Evolutionary conservation across 257 asterid genomes (phyloP), one percentile per base, ranked within the genome.

Genomic region (Lavandula angustifolia): DNA sequence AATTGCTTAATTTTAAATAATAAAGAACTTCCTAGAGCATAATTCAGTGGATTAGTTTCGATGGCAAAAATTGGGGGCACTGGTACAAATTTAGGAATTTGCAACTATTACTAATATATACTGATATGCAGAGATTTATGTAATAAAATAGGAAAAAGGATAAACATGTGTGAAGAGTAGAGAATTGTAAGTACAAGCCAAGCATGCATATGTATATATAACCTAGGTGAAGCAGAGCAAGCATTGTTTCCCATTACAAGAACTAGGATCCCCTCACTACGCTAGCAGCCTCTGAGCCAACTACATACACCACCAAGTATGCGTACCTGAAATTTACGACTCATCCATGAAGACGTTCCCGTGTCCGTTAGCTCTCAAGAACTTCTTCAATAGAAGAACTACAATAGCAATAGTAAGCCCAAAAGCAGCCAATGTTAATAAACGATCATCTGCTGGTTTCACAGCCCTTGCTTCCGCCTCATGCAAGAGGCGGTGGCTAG

Each of bases 381-480:
- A 88, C 78, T 88, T 91, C 87, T 88, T 91, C 79, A 91, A 68
- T 69, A 91, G 70, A 51, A 91, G 91, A 56, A 87, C 84, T n/a
- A 80, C 75, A 51, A 91, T 88, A 48, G 98, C 96, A 64, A 91
- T 49, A 67, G 94, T 80, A 27, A 91, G 91, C 70, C 83, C 98
- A 10, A 88, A 77, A 50, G 94, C 95, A 31, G 96, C 98, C 95
- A 85, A 81, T 40, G 95, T 91, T 72, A 86, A 84, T 60, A 91
- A 22, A 10, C 96, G 87, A 51, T 88, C 98, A 49, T 80, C 84
- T 5, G 80, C 82, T 50, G 62, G 95, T 64, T 82, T 83, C 7
- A 79, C 81, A 65, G 64, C 81, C 66, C 73, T 66, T 14, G 67
- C 18, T 48, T 68, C 87, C 10, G 81, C 79, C 66, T 73, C 75